phyloP scores from a whole-genome alignment of 2,329 filamentous ascomycete species.

The Neonectria faginata region DNA sequence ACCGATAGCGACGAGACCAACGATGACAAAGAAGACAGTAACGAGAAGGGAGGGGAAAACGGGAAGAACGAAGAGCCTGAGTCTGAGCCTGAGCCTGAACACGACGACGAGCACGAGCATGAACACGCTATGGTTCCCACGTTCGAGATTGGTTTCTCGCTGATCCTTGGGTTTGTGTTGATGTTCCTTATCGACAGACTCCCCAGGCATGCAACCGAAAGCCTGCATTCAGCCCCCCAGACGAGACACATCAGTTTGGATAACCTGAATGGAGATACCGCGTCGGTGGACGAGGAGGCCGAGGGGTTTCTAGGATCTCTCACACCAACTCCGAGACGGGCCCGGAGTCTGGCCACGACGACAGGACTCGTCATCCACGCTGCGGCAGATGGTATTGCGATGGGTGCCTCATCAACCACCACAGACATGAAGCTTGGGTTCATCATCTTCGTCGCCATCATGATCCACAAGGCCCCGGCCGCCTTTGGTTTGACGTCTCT shows the following conservation, averaged over 20 bases:
- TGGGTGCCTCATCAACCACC: conserved; percentile 87
- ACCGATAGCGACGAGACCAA: conserved; percentile 18
- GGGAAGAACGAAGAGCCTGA: conserved; percentile 42
- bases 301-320: conserved; percentile 70
- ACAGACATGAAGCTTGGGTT: conserved; percentile 82
- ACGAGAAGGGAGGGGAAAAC: conserved; percentile 28
- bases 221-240: conserved; percentile 71
- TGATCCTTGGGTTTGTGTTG: conserved; percentile 89
- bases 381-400: conserved; percentile 92
- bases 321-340: conserved; percentile 67
- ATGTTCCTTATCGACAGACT: conserved; percentile 97
- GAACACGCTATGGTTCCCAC: conserved; percentile 64
- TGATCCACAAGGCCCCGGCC: conserved; percentile 96
- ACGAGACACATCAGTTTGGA: conserved; percentile 91
- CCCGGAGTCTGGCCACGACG: conserved; percentile 82
- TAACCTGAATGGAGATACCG: conserved; percentile 71
- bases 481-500: conserved; percentile 95
- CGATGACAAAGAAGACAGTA: conserved; percentile 24
- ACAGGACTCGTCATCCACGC: conserved; percentile 96
- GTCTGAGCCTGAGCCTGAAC: conserved; percentile 32
- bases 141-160: conserved; percentile 85
- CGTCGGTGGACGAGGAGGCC: conserved; percentile 65
- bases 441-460: conserved; percentile 94
- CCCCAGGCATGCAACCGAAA: conserved; percentile 77
- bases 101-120: conserved; percentile 52